phyloP scores from a whole-genome alignment of 305 asterid species.

The Stenogyne calaminthoides region DNA sequence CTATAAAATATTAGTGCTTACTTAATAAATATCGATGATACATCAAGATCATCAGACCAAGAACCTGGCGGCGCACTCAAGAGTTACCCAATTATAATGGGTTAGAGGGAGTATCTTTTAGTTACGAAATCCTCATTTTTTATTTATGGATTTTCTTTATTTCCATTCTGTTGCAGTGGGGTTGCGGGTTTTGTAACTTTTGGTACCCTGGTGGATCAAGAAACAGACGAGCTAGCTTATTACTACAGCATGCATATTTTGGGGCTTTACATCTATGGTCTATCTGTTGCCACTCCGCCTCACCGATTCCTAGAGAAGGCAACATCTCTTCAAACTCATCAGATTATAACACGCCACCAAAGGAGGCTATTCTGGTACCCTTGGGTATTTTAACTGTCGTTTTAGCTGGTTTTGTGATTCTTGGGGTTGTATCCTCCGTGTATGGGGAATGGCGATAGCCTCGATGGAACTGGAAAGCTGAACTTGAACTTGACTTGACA shows the following conservation, averaged over 20 bases:
- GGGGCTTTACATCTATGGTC: conserved; percentile 76
- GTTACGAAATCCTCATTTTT: background rate
- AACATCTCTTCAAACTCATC: conserved; percentile 71
- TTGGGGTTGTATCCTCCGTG: conserved; percentile 64
- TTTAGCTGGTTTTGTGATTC: conserved; percentile 84
- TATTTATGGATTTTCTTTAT: background rate
- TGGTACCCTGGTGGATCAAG: conserved; percentile 96
- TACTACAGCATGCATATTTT: conserved; percentile 78
- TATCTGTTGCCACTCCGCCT: conserved; percentile 66
- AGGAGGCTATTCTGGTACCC: conserved; percentile 72
- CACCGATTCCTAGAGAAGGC: conserved; percentile 90
- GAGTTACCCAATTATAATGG: no score
- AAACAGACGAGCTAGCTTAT: conserved; percentile 53
- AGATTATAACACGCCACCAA: conserved; percentile 71
- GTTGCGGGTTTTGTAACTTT: conserved; percentile 69
- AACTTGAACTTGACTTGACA: conserved; percentile 1
- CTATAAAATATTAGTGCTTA: no score
- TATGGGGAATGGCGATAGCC: conserved; percentile 44
- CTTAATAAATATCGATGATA: no score
- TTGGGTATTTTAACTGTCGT: conserved; percentile 68
- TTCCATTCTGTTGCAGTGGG: conserved; percentile 51
- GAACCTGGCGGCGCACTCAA: no score
- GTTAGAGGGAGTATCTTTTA: background rate
- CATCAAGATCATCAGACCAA: no score
- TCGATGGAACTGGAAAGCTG: conserved; percentile 25